Evolutionary conservation across 176 grass and related monocot genomes (phyloP).

Genomic region (Bonia amplexicaulis): DNA sequence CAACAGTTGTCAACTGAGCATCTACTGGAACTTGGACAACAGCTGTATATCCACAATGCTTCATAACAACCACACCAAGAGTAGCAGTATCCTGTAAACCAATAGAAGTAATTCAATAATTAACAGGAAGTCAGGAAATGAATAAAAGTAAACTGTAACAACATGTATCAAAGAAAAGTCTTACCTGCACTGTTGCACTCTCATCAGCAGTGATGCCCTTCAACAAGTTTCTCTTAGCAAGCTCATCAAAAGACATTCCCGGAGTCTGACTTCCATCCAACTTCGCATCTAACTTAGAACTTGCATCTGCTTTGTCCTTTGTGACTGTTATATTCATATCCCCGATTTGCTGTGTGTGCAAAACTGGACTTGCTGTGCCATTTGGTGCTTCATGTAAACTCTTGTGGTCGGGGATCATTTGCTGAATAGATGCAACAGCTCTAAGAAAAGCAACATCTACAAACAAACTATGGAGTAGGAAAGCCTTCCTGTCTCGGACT

Average conservation of each 20-base stretch:
- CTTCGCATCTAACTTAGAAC: slow-evolving; percentile 70
- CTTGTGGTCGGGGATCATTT: slow-evolving; percentile 30
- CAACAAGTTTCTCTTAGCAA: slow-evolving; percentile 81
- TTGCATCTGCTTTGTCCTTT: slow-evolving; percentile 70
- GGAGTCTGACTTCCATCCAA: slow-evolving; percentile 80
- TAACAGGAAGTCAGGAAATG: not conserved
- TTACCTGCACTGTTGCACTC: slow-evolving; percentile 91
- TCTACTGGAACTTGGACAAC: slow-evolving; percentile 82
- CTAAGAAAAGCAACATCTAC: slow-evolving; percentile 86
- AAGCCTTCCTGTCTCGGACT: slow-evolving; percentile 83
- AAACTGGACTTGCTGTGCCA: slow-evolving; percentile 34
- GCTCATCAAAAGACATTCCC: slow-evolving; percentile 60
- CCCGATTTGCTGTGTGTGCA: slow-evolving; percentile 58
- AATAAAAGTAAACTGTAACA: slow-evolving; percentile 10
- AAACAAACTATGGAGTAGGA: slow-evolving; percentile 95
- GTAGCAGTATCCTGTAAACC: slow-evolving; percentile 79
- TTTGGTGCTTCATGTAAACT: slow-evolving; percentile 40
- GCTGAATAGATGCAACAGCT: slow-evolving; percentile 78
- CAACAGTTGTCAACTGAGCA: slow-evolving; percentile 36
- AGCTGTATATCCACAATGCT: slow-evolving; percentile 90
- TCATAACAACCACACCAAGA: slow-evolving; percentile 84
- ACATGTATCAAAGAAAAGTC: not conserved
- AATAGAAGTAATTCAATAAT: slow-evolving; percentile 28
- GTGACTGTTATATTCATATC: slow-evolving; percentile 81
- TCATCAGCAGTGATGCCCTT: slow-evolving; percentile 97